Evolutionary conservation across 148 eudicot species (phyloP).

Genomic region (Heliosperma pusillum): DNA sequence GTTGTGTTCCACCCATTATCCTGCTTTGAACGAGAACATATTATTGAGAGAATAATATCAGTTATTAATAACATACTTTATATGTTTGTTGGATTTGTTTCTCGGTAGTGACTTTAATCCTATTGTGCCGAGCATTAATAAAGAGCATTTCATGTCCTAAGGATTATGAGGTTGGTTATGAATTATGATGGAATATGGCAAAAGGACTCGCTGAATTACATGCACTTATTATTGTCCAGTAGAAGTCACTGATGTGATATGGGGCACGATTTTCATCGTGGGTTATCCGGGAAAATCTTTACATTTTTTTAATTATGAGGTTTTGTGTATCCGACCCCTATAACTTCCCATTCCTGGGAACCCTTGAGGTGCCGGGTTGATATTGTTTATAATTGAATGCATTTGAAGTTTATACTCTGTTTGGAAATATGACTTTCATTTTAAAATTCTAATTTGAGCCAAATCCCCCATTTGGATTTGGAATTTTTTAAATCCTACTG

Average conservation of each 20-base stretch:
- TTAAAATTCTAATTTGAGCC: no score
- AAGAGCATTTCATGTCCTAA: not conserved
- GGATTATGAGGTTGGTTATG: not conserved
- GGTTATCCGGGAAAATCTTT: not conserved
- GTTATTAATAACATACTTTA: no score
- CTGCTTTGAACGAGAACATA: not conserved
- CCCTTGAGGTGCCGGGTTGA: not conserved
- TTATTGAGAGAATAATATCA: not conserved
- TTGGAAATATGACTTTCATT: no score
- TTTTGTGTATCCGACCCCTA: not conserved
- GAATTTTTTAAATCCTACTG: no score
- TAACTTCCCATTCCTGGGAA: not conserved
- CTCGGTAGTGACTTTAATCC: not conserved
- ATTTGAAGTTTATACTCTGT: not conserved
- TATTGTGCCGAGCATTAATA: not conserved
- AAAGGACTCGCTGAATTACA: not conserved
- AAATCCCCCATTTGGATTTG: no score
- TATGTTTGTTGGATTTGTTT: not conserved
- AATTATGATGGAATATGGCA: not conserved
- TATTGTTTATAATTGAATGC: not conserved
- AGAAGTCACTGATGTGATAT: not conserved
- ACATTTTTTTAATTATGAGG: not conserved
- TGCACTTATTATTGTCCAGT: not conserved
- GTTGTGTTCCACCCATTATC: not conserved
- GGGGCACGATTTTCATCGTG: not conserved